A percentile compares a stretch with the other conserved stretches of the same genome.
These are phyloP conservation scores for Suhomyces atakaporum DNA, from an alignment of 1,139 yeast species.

Conservation along the genomic window DNA sequence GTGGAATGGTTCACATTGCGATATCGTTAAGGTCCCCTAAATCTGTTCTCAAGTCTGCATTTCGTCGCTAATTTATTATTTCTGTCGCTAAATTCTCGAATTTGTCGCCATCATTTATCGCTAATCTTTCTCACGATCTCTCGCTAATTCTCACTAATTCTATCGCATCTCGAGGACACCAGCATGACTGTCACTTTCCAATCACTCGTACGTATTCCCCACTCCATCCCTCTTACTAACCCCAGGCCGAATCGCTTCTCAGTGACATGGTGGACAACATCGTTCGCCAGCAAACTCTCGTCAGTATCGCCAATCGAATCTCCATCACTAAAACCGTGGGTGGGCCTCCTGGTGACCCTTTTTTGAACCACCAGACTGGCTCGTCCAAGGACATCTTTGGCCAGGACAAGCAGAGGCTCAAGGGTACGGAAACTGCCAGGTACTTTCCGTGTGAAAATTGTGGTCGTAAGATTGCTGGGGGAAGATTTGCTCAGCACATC, in stretches of 20 bases:
- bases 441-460: constrained; percentile 84
- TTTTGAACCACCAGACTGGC: constrained; percentile 14
- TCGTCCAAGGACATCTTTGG: constrained; percentile 41
- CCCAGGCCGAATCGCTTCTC: constrained; percentile 26
- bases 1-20: too few species aligned
- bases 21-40: too few species aligned
- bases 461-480: constrained; percentile 83
- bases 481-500: constrained; percentile 88
- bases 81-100: too few species aligned
- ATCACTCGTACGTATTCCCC: constrained; percentile 17
- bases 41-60: too few species aligned
- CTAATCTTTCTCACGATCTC: not conserved
- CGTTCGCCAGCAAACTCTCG: constrained; percentile 37
- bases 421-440: constrained; percentile 39
- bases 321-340: constrained; percentile 25
- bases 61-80: not conserved
- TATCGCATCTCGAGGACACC: not conserved
- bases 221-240: constrained; percentile 6
- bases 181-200: constrained; percentile 16
- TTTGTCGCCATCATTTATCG: not conserved
- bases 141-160: not conserved
- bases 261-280: constrained; percentile 39
- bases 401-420: constrained; percentile 43
- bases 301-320: constrained; percentile 28
- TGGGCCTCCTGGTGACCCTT: constrained; percentile 10